Conservation (phyloP, 2,329 filamentous ascomycete genomes). For the Emergomyces pasteurianus region DNA sequence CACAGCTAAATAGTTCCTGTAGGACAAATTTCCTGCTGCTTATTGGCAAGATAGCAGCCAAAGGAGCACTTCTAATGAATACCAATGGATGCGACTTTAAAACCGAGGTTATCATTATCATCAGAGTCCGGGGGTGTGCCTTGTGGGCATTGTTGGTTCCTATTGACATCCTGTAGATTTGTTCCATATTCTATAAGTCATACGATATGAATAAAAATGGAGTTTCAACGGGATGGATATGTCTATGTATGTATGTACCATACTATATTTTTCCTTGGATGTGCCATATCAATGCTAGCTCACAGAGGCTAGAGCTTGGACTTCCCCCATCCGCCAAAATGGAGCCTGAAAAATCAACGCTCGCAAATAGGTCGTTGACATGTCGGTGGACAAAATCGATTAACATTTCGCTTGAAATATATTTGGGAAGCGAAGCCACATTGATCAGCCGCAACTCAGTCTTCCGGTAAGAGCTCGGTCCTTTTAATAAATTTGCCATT, state of each 20-base stretch:
- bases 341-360: background rate
- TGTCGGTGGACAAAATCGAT: conserved; percentile 24
- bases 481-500: conserved; percentile 26
- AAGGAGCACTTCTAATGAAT: too few relatives aligned
- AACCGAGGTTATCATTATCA: too few relatives aligned
- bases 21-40: too few relatives aligned
- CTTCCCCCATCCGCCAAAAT: background rate
- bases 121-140: too few relatives aligned
- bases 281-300: background rate
- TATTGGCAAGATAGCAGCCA: too few relatives aligned
- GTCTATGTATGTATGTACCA: background rate
- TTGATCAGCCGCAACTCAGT: conserved; percentile 28
- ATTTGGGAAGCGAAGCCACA: conserved; percentile 20
- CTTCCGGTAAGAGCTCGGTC: conserved; percentile 24
- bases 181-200: too few relatives aligned
- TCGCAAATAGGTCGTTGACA: conserved; percentile 27
- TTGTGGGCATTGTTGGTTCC: too few relatives aligned
- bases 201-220: too few relatives aligned
- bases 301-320: background rate
- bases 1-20: too few relatives aligned
- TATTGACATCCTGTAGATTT: too few relatives aligned
- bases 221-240: background rate
- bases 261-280: background rate
- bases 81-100: too few relatives aligned
- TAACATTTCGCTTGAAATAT: conserved; percentile 24